A percentile compares a stretch with the other conserved stretches of the same genome.
These are phyloP conservation scores for Dictyostelium purpureum DNA, from an alignment of 78 protist genomes.

Conservation along the genomic window DNA sequence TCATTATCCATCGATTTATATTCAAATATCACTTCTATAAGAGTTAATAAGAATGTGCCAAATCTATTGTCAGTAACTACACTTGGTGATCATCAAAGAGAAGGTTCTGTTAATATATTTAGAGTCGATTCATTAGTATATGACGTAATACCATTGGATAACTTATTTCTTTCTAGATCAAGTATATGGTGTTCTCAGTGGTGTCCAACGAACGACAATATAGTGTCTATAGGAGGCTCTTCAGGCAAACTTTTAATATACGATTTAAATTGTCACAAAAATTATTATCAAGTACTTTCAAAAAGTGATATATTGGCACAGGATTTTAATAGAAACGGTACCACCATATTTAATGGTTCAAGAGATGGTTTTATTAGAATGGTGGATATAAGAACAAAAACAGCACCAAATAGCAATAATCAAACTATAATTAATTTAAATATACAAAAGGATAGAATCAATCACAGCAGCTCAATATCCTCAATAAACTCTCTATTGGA, in stretches of 20 bases:
- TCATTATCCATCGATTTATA: no score
- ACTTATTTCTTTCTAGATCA: not conserved
- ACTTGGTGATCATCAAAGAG: not conserved
- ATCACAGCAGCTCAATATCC: not conserved
- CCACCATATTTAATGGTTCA: slow-evolving; percentile 36
- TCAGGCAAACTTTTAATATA: not conserved
- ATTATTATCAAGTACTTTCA: not conserved
- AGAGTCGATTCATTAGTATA: not conserved
- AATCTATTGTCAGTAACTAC: not conserved
- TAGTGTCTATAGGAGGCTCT: slow-evolving; percentile 8
- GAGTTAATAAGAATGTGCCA: not conserved
- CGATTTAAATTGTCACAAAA: not conserved
- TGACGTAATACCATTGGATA: not conserved
- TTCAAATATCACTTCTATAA: not conserved
- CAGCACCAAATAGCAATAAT: not conserved
- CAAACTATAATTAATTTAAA: no score
- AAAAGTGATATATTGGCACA: slow-evolving; percentile 60
- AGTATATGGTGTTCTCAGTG: slow-evolving; percentile 47
- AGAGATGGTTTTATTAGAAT: slow-evolving; percentile 49
- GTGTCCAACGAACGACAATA: not conserved
- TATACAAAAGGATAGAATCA: not conserved
- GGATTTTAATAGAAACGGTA: slow-evolving; percentile 4
- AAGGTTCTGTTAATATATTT: not conserved
- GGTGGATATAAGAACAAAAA: not conserved
- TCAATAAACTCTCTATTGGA: not conserved